Evolutionary conservation across 257 asterid species (phyloP), one percentile per base, ranked within the genome.

Genomic region (Cordia subcordata): DNA sequence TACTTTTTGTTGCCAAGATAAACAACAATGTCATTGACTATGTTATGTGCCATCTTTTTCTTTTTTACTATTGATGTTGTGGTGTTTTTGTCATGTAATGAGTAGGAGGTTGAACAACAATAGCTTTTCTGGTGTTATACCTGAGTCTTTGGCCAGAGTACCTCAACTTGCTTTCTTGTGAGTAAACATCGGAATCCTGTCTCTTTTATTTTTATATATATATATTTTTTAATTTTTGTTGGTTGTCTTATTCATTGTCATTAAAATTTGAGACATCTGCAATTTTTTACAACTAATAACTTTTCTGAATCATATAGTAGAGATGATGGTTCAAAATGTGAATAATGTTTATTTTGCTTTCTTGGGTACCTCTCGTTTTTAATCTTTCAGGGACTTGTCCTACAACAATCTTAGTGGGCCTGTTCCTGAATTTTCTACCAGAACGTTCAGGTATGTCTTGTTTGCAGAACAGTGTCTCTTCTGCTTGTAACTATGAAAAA

Each of bases 121-220:
- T 60, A 86, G 86, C 82, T 81, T 92, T 59, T 79, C 84, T 84
- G 99, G 96, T 63, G 77, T 81, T 63, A 79, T 92, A 62, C 99
- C 99, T 67, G 60, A 75, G 72, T 77, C 93, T 23, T 72, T 92
- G 61, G 81, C 91, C 72, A 86, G 75, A 73, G 87, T 81, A 22
- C 88, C 97, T 72, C 95, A 84, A 45, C 99, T 92, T 82, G 60
- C 95, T 81, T 92, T 92, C 94, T 81, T 88, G 99, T 92, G 87
- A 92, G 99, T 88, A 49, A 56, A 13, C 27, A 20, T 55, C 37
- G 58, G 46, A 58, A 33, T 33, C 46, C 18, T 62, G 21, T 53
- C 4, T 65, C 20, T 64, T 22, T 39, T 55, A 32, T 39, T 65
- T 61, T 13, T 45, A 19, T 37, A n/a, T n/a, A n/a, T n/a, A n/a